Conservation (phyloP, 2,329 filamentous ascomycete species). For the Fusarium domesticum region DNA sequence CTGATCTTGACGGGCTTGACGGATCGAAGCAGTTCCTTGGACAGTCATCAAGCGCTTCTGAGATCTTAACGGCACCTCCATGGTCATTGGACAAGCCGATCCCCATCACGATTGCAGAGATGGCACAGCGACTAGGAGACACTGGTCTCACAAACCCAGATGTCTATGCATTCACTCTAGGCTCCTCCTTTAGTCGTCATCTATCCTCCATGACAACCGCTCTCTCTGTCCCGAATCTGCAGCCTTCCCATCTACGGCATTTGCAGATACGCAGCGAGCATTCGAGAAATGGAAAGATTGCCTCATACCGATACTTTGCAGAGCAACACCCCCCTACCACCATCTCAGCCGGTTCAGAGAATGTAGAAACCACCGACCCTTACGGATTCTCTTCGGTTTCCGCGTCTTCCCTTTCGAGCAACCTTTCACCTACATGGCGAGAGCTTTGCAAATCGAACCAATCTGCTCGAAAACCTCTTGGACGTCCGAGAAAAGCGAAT, state of each 20-base stretch:
- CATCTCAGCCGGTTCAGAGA: neutral
- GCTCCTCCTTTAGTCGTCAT: conserved; percentile 37
- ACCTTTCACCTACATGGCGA: neutral
- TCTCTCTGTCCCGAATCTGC: conserved; percentile 32
- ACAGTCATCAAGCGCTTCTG: conserved; percentile 23
- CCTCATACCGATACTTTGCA: conserved; percentile 35
- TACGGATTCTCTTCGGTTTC: neutral
- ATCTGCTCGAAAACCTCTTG: neutral
- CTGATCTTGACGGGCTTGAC: conserved; percentile 27
- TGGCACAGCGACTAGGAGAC: conserved; percentile 29
- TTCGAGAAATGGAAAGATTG: conserved; percentile 36
- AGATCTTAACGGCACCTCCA: conserved; percentile 28
- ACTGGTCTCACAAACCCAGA: conserved; percentile 38
- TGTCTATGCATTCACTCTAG: conserved; percentile 37
- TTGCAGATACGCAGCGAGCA: conserved; percentile 38
- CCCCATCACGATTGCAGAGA: conserved; percentile 30
- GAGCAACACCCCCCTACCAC: conserved; percentile 2
- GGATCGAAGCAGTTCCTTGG: conserved; percentile 18
- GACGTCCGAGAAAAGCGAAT: neutral
- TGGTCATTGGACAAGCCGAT: conserved; percentile 38
- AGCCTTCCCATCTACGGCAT: conserved; percentile 34
- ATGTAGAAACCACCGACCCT: neutral
- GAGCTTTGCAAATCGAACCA: neutral
- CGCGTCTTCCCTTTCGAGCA: neutral
- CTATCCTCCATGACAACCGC: conserved; percentile 38